Evolutionary conservation across 2,329 filamentous ascomycete genomes (phyloP).

Genomic region (Claviceps capensis): DNA sequence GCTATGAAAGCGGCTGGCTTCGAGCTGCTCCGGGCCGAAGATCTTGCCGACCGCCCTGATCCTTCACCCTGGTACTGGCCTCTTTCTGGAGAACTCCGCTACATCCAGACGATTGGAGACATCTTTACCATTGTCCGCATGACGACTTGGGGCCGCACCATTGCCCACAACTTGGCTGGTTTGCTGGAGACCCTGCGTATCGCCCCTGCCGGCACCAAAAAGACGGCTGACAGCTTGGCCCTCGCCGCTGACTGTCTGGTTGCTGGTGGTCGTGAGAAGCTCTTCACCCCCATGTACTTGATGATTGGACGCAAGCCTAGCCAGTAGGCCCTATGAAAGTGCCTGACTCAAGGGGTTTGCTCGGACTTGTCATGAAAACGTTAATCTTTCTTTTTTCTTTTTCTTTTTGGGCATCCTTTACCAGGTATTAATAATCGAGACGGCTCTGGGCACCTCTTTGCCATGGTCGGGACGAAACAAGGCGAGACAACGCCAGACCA

Average conservation of each 20-base stretch:
- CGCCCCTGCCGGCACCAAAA: constrained; percentile 73
- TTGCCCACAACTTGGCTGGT: constrained; percentile 67
- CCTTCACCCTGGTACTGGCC: constrained; percentile 88
- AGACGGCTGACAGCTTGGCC: constrained; percentile 85
- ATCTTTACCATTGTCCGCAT: constrained; percentile 74
- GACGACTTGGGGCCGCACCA: constrained; percentile 67
- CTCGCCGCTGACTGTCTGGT: constrained; percentile 73
- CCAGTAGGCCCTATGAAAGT: constrained; percentile 2
- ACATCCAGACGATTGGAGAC: constrained; percentile 69
- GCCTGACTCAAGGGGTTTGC: no score
- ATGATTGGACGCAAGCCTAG: constrained; percentile 83
- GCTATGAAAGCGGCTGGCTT: constrained; percentile 86
- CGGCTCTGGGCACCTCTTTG: not conserved
- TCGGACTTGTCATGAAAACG: not conserved
- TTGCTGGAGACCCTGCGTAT: constrained; percentile 60
- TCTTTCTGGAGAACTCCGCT: constrained; percentile 68
- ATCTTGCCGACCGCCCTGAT: constrained; percentile 68
- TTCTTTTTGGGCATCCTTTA: not conserved
- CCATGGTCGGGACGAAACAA: not conserved
- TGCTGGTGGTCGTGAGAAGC: constrained; percentile 70
- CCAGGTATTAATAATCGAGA: not conserved
- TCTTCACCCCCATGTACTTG: constrained; percentile 98
- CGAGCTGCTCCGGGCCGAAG: constrained; percentile 68
- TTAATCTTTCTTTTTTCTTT: not conserved
- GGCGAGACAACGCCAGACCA: not conserved